phyloP scores from a whole-genome alignment of 1,284 basidiomycete genomes.

The Apiotrichum veenhuisii region DNA sequence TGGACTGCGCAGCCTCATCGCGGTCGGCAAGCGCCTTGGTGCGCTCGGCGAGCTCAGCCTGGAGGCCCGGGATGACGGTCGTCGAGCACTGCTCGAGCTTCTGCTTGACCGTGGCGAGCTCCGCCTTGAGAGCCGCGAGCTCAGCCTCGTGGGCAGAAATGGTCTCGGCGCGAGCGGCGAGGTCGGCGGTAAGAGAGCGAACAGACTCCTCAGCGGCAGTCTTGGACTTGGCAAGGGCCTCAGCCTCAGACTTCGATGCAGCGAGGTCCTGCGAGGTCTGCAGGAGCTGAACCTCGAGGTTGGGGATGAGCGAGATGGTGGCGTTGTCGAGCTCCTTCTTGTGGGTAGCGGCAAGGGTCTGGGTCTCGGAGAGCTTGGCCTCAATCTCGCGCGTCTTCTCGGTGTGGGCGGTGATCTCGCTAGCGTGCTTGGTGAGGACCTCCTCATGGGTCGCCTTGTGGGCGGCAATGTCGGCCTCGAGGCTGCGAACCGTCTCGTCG shows the following conservation, averaged over 20 bases:
- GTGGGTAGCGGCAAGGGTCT: neutral
- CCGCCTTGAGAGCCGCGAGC: neutral
- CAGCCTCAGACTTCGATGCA: neutral
- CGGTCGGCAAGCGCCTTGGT: neutral
- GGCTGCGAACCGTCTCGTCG: neutral
- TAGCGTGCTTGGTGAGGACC: neutral
- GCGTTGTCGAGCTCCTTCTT: constrained; percentile 9
- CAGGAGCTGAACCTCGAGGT: constrained; percentile 2
- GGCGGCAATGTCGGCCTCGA: constrained; percentile 2
- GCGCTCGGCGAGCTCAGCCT: neutral
- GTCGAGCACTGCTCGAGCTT: neutral
- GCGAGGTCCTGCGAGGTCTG: neutral
- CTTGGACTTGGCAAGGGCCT: neutral
- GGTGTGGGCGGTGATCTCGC: neutral
- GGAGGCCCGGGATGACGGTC: neutral
- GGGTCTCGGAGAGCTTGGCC: neutral
- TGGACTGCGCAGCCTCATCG: neutral
- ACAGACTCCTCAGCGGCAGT: neutral
- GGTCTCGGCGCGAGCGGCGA: neutral
- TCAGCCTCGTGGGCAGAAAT: neutral
- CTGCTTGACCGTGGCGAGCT: neutral
- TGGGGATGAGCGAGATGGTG: constrained; percentile 1
- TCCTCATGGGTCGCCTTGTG: constrained; percentile 1
- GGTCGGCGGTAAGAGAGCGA: neutral
- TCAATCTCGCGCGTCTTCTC: neutral